A percentile compares a stretch with the other conserved stretches of the same genome.
Conservation (phyloP, 805 yeast genomes). For the Trichomonascus vanleenenianus region DNA sequence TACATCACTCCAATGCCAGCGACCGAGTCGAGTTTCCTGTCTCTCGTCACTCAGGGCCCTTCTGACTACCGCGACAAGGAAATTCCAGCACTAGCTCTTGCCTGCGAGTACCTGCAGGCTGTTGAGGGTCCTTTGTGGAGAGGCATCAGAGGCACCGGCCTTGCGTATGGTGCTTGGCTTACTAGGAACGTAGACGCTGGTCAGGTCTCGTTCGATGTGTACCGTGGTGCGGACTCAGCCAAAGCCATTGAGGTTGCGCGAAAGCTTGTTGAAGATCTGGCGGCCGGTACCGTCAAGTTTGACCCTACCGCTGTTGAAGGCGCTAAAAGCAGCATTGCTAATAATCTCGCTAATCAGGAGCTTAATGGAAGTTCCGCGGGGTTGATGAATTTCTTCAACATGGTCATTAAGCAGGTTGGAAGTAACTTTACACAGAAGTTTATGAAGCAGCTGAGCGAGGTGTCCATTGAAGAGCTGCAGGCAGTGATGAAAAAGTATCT, state of each 20-base stretch:
- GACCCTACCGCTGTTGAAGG: conserved; percentile 59
- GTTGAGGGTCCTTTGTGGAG: conserved; percentile 98
- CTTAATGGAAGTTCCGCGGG: conserved; percentile 63
- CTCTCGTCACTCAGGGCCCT: conserved; percentile 53
- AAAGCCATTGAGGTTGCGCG: conserved; percentile 53
- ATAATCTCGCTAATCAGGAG: conserved; percentile 59
- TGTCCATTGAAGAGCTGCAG: conserved; percentile 42
- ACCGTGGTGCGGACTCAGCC: conserved; percentile 77
- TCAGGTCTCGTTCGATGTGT: conserved; percentile 54
- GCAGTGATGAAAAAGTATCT: conserved; percentile 49
- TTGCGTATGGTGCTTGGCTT: conserved; percentile 81
- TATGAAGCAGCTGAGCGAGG: conserved; percentile 43
- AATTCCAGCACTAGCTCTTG: conserved; percentile 59
- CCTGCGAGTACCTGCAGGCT: conserved; percentile 68
- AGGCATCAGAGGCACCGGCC: conserved; percentile 89
- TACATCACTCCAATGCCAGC: conserved; percentile 68
- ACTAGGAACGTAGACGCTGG: conserved; percentile 57
- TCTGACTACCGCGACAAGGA: conserved; percentile 49
- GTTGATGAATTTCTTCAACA: conserved; percentile 54
- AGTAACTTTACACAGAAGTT: conserved; percentile 50
- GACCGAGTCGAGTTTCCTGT: conserved; percentile 70
- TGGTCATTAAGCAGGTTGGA: conserved; percentile 62
- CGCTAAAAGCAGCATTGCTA: conserved; percentile 69
- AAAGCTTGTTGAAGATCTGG: conserved; percentile 53
- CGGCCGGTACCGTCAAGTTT: conserved; percentile 44